A percentile compares a stretch with the other conserved stretches of the same genome.
phyloP scores from a whole-genome alignment of 1,284 basidiomycete species.

The Sporisorium graminicola region DNA sequence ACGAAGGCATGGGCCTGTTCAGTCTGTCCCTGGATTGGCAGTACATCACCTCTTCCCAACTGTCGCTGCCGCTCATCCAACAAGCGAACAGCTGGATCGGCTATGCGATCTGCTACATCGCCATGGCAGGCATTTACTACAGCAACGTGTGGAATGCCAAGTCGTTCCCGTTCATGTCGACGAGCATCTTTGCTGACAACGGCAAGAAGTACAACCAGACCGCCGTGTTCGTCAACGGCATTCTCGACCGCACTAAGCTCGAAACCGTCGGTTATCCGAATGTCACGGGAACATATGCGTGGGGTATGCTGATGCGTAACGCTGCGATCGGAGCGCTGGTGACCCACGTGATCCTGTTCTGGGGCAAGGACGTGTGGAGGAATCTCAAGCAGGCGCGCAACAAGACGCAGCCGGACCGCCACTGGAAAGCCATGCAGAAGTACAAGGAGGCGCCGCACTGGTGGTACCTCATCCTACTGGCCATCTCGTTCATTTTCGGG shows the following conservation, averaged over 20 bases:
- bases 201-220: conserved; percentile 71
- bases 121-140: conserved; percentile 64
- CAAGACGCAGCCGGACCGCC: conserved; percentile 75
- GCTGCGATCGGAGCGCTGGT: conserved; percentile 74
- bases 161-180: conserved; percentile 49
- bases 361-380: conserved; percentile 49
- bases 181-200: conserved; percentile 33
- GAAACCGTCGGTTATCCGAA: conserved; percentile 58
- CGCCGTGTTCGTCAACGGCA: conserved; percentile 53
- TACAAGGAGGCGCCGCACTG: conserved; percentile 65
- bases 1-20: conserved; percentile 61
- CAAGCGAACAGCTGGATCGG: conserved; percentile 64
- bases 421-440: conserved; percentile 71
- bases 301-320: conserved; percentile 73
- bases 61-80: conserved; percentile 60
- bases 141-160: conserved; percentile 47
- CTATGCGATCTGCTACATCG: conserved; percentile 52
- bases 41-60: conserved; percentile 56
- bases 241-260: conserved; percentile 52
- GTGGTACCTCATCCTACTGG: conserved; percentile 63
- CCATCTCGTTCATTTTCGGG: conserved; percentile 44
- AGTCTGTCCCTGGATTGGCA: conserved; percentile 54
- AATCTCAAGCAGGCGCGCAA: conserved; percentile 74
- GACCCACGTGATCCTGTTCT: conserved; percentile 75
- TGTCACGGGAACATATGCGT: conserved; percentile 73